Evolutionary conservation across 78 protist species (phyloP).

Genomic region (Dictyostelium capitatum): DNA sequence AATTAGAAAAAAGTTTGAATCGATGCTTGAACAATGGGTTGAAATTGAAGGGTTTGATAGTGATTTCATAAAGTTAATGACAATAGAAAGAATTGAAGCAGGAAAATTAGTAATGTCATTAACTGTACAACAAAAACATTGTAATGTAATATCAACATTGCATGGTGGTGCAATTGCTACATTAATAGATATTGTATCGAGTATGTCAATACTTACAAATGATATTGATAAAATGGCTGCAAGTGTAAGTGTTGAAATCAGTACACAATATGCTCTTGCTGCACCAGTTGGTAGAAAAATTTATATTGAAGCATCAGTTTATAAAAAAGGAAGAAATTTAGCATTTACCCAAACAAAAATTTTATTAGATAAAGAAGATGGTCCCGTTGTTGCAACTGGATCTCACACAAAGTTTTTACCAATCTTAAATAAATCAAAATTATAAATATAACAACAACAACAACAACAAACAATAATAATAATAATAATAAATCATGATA

Average conservation of each 20-base stretch:
- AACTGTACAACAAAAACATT: constrained; percentile 22
- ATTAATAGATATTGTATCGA: constrained; percentile 18
- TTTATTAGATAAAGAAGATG: neutral
- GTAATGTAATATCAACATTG: constrained; percentile 25
- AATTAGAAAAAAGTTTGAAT: no score
- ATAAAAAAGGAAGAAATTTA: constrained; percentile 45
- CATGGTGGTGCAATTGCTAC: constrained; percentile 51
- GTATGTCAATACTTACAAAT: constrained; percentile 25
- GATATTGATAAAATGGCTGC: constrained; percentile 6
- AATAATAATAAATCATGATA: no score
- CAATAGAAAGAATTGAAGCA: neutral
- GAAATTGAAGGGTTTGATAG: constrained; percentile 9
- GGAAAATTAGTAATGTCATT: constrained; percentile 16
- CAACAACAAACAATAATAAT: no score
- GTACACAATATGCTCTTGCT: neutral
- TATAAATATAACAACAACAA: no score
- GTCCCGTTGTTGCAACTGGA: constrained; percentile 15
- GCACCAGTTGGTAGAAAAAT: constrained; percentile 18
- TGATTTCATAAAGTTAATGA: neutral
- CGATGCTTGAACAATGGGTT: neutral
- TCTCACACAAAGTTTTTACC: constrained; percentile 54
- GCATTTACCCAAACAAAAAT: constrained; percentile 65
- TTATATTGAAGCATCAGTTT: neutral
- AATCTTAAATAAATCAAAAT: no score
- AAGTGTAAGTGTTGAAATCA: constrained; percentile 26